Base-by-base conservation (phyloP, 2,329 filamentous ascomycete genomes). In the Colletotrichum tofieldiae region DNA sequence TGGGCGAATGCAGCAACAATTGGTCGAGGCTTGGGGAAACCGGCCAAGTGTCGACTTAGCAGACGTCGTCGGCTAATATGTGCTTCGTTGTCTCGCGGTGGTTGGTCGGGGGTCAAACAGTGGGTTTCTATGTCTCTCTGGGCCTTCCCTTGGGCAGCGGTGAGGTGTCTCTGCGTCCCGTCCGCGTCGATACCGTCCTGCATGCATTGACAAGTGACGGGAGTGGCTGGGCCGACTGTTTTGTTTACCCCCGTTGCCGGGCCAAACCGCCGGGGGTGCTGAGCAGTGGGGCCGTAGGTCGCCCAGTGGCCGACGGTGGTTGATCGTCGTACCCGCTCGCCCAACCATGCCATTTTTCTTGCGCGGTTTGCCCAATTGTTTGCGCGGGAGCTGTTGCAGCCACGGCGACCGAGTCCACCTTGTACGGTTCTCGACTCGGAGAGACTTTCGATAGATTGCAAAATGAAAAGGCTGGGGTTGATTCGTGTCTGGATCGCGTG, bases 71-170 rank as follows among this genome's bases (percentile, higher is more conserved):
- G 52, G 20, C 5, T 39, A 20, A 39, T 39, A 70, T 69, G 54
- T 64, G 72, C 43, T 73, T 71, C 60, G 72, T 37, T 73, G 69
- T 73, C 72, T 62, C 59, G 39, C 47, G 64, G 72, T 73, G 72
- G 72, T 72, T 73, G 72, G 72, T 68, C 54, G 26, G 47, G 26
- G 37, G 5, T 41, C 39, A 14, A n/a, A 35, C 37, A 35, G 61
- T 43, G 61, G 61, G 54, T 29, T 51, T 51, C 29, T 32, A 32
- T n/a, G 23, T 45, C 14, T 26, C 32, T 26, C 37, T 37, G 39
- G 39, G 39, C 26, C 26, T 55, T 35, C 32, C 39, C 14, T 71
- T 67, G 68, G 68, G 43, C 55, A 67, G 68, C 52, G 55, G 26
- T 47, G 49, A 26, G 49, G 43, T 41, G 37, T 37, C 18, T 32